These are phyloP conservation scores for Boletus tylopilopsis DNA, from an alignment of 768 basidiomycete genomes.

Conservation along the genomic window DNA sequence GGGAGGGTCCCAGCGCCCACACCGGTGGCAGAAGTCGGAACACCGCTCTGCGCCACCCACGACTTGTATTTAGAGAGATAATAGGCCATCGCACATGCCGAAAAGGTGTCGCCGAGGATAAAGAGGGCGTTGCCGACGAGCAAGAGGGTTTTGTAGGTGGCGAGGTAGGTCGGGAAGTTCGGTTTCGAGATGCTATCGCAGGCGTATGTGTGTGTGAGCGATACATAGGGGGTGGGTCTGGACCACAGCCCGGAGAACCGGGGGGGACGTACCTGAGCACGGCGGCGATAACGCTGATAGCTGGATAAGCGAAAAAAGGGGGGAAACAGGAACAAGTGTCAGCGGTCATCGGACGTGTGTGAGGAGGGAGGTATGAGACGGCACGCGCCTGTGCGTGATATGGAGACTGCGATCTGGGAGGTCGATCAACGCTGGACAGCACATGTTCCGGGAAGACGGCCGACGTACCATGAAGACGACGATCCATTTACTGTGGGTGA, in stretches of 20 bases:
- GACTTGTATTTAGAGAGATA: conserved; percentile 17
- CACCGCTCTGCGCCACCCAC: no score
- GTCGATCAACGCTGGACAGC: no score
- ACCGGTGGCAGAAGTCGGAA: no score
- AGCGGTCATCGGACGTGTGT: no score
- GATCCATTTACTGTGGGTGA: conserved; percentile 14
- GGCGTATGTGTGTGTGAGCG: no score
- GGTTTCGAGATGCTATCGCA: conserved; percentile 7
- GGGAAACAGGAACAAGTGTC: no score
- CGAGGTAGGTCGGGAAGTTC: no score
- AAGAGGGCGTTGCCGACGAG: conserved; percentile 23
- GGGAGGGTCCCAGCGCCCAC: no score
- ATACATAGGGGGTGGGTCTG: not conserved
- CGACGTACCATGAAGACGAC: conserved; percentile 19
- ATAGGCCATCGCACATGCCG: conserved; percentile 20
- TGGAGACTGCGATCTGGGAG: conserved; percentile 15
- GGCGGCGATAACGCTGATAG: conserved; percentile 10
- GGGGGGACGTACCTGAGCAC: conserved; percentile 19
- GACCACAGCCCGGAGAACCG: no score
- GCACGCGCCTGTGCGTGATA: conserved; percentile 23
- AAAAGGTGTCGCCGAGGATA: conserved; percentile 22
- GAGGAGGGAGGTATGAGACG: no score
- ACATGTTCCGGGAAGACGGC: no score
- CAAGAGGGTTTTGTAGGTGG: conserved; percentile 1
- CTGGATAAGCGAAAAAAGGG: no score